These are phyloP conservation scores for Exophiala sideris DNA, from an alignment of 2,329 filamentous ascomycete species.

Conservation along the genomic window DNA sequence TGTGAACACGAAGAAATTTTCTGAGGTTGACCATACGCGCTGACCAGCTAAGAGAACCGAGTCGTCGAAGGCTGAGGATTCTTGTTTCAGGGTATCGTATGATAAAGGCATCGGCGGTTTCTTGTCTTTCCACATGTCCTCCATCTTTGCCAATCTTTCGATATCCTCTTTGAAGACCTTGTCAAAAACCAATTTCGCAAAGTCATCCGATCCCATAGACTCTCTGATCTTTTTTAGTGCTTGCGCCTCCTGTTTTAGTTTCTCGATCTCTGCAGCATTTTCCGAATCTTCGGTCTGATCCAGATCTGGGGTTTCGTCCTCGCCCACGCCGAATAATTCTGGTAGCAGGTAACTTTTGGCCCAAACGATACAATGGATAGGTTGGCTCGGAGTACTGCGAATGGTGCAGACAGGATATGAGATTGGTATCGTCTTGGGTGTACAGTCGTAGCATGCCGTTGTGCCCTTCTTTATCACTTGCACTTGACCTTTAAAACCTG, in stretches of 20 bases:
- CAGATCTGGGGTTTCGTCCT: slow-evolving; percentile 75
- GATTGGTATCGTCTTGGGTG: slow-evolving; percentile 82
- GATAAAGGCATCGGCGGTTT: slow-evolving; percentile 69
- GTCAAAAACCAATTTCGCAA: slow-evolving; percentile 77
- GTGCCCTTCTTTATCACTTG: slow-evolving; percentile 91
- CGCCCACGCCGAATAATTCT: slow-evolving; percentile 89
- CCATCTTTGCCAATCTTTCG: slow-evolving; percentile 74
- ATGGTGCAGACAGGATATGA: slow-evolving; percentile 96
- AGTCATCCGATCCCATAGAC: slow-evolving; percentile 73
- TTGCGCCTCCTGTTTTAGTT: slow-evolving; percentile 77
- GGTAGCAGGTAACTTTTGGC: slow-evolving; percentile 94
- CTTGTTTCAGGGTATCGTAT: slow-evolving; percentile 59
- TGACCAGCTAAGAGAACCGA: slow-evolving; percentile 66
- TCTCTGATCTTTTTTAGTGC: slow-evolving; percentile 79
- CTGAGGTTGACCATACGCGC: slow-evolving; percentile 71
- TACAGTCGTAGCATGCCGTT: slow-evolving; percentile 96
- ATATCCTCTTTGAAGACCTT: slow-evolving; percentile 91
- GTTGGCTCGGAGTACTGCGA: slow-evolving; percentile 89
- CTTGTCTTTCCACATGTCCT: slow-evolving; percentile 93
- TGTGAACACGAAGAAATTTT: slow-evolving; percentile 82
- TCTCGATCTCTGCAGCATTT: slow-evolving; percentile 83
- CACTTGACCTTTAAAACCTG: slow-evolving; percentile 95
- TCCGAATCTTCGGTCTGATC: slow-evolving; percentile 78
- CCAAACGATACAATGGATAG: slow-evolving; percentile 99
- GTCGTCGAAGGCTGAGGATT: slow-evolving; percentile 49